Evolutionary conservation across 495 filamentous ascomycete species (phyloP).

Genomic region (Melanomma pulvis-pyrius): DNA sequence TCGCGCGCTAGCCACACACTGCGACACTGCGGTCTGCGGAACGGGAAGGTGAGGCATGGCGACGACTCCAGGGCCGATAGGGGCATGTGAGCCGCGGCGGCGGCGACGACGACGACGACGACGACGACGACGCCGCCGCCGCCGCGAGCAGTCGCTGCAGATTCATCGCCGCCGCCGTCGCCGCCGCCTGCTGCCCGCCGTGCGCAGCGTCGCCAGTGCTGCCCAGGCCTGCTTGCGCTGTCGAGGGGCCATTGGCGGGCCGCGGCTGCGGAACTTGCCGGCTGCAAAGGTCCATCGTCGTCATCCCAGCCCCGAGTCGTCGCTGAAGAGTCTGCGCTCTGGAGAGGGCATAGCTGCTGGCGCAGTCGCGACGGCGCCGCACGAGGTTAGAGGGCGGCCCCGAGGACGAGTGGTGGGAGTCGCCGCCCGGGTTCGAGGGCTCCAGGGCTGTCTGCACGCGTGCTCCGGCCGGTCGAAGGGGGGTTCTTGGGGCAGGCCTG

Average conservation of each 20-base stretch:
- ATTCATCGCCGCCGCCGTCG: no score
- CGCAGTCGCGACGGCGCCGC: background rate
- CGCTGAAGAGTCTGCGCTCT: background rate
- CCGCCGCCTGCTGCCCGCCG: background rate
- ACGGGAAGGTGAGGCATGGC: constrained; percentile 4
- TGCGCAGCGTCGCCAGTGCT: background rate
- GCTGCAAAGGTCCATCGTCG: background rate
- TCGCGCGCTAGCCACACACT: background rate
- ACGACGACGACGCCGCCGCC: background rate
- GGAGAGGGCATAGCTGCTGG: background rate
- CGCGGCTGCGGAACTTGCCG: background rate
- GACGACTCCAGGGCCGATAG: background rate
- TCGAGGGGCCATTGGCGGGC: background rate
- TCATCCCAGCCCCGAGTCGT: background rate
- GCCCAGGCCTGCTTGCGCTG: background rate
- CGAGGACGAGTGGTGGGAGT: background rate
- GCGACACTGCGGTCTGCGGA: background rate
- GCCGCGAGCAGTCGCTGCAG: no score
- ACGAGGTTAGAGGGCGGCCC: background rate
- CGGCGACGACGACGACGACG: no score
- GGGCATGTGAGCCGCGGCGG: background rate
- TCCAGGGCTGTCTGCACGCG: background rate
- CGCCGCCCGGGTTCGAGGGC: background rate
- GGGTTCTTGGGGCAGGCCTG: no score
- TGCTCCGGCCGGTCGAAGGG: no score